These are phyloP conservation scores for Lathyrus oleraceus DNA, from an alignment of 306 rosid species.

Conservation along the genomic window DNA sequence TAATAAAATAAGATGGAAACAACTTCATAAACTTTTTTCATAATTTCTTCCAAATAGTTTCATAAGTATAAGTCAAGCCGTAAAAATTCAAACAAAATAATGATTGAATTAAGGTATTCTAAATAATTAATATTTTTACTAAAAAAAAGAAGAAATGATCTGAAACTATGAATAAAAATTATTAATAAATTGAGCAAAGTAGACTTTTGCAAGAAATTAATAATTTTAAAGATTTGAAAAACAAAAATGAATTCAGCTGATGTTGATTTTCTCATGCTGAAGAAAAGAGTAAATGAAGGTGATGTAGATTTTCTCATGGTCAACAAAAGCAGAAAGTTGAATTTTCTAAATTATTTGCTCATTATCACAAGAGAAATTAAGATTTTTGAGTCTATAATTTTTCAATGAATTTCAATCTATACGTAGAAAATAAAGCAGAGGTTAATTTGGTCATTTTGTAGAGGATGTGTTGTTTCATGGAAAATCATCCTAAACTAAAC, in stretches of 20 bases:
- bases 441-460: neutral
- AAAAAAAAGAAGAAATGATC: neutral
- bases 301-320: slow-evolving; percentile 15
- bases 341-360: neutral
- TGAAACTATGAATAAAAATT: neutral
- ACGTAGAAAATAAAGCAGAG: neutral
- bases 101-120: neutral
- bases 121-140: neutral
- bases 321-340: slow-evolving; percentile 37
- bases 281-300: slow-evolving; percentile 4
- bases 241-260: neutral
- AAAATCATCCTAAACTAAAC: neutral
- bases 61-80: neutral
- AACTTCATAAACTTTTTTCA: neutral
- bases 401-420: neutral
- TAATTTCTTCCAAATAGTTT: too few species aligned
- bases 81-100: neutral
- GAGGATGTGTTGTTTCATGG: neutral
- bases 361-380: too few species aligned
- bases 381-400: neutral
- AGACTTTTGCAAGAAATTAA: slow-evolving; percentile 17
- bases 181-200: neutral
- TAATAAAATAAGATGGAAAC: neutral
- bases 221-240: neutral
- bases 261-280: slow-evolving; percentile 19